A percentile compares a stretch with the other conserved stretches of the same genome.
phyloP scores from a whole-genome alignment of 306 rosid species.

The Carpinus fangiana region DNA sequence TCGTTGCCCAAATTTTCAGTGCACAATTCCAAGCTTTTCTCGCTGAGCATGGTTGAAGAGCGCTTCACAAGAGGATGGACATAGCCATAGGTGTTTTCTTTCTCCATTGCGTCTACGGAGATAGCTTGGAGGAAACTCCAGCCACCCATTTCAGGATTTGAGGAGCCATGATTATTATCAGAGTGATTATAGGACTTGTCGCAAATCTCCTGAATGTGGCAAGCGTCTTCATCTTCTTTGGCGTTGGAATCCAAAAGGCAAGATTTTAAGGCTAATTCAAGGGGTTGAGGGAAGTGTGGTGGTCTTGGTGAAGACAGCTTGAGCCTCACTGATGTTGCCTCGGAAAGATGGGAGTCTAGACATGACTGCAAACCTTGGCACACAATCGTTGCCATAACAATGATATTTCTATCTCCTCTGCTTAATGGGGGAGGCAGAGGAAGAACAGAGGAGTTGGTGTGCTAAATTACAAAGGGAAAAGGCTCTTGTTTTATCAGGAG shows the following conservation, averaged over 20 bases:
- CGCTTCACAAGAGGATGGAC: constrained; percentile 61
- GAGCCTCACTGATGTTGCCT: constrained; percentile 59
- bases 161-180: constrained; percentile 2
- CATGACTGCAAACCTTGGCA: constrained; percentile 55
- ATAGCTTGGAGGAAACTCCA: constrained; percentile 69
- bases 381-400: constrained; percentile 72
- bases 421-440: not conserved
- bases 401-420: not conserved
- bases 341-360: constrained; percentile 58
- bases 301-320: constrained; percentile 47
- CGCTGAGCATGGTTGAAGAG: constrained; percentile 44
- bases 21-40: constrained; percentile 68
- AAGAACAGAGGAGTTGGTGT: constrained; percentile 16
- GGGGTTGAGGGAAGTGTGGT: constrained; percentile 36
- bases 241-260: constrained; percentile 35
- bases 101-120: constrained; percentile 27
- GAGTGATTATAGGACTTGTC: not conserved
- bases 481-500: not conserved
- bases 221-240: constrained; percentile 26
- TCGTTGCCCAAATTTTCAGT: constrained; percentile 88
- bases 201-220: constrained; percentile 25
- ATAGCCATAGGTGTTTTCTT: constrained; percentile 38
- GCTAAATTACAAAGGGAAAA: constrained; percentile 13
- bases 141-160: constrained; percentile 29
- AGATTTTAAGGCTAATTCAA: constrained; percentile 46